phyloP scores from a whole-genome alignment of 169 alveolate species.

The Theileria equi region DNA sequence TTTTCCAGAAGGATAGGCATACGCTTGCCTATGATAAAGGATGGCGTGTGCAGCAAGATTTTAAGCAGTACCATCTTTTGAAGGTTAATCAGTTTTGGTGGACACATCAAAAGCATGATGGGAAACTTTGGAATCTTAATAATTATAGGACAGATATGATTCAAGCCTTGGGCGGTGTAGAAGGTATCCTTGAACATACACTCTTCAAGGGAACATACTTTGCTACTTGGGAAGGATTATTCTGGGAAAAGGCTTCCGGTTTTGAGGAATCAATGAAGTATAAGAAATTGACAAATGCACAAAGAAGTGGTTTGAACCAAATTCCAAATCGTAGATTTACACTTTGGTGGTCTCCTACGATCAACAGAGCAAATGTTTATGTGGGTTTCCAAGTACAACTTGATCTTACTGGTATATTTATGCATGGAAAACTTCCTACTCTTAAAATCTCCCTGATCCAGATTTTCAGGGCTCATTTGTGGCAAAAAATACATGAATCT shows the following conservation, averaged over 20 bases:
- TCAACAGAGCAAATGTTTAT: constrained; percentile 99
- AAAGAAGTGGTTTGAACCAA: constrained; percentile 98
- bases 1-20: constrained; percentile 99
- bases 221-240: constrained; percentile 99
- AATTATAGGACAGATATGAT: constrained; percentile 99
- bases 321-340: constrained; percentile 99
- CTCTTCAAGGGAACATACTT: constrained; percentile 99
- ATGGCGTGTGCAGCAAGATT: constrained; percentile 99
- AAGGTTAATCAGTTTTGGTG: constrained; percentile 99
- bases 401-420: constrained; percentile 99
- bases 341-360: constrained; percentile 99
- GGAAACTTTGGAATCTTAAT: constrained; percentile 99
- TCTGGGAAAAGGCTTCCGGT: constrained; percentile 99
- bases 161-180: constrained; percentile 99
- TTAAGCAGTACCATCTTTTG: constrained; percentile 94
- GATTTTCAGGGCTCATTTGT: constrained; percentile 99
- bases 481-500: constrained; percentile 99
- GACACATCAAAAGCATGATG: constrained; percentile 99
- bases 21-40: constrained; percentile 99
- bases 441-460: constrained; percentile 98
- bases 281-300: constrained; percentile 99
- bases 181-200: constrained; percentile 99
- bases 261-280: constrained; percentile 99
- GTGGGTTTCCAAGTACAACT: constrained; percentile 99
- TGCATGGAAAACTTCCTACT: constrained; percentile 99